Evolutionary conservation across 768 basidiomycete genomes (phyloP), one percentile per base, ranked within the genome.

Genomic region (Glaciozyma martinii): DNA sequence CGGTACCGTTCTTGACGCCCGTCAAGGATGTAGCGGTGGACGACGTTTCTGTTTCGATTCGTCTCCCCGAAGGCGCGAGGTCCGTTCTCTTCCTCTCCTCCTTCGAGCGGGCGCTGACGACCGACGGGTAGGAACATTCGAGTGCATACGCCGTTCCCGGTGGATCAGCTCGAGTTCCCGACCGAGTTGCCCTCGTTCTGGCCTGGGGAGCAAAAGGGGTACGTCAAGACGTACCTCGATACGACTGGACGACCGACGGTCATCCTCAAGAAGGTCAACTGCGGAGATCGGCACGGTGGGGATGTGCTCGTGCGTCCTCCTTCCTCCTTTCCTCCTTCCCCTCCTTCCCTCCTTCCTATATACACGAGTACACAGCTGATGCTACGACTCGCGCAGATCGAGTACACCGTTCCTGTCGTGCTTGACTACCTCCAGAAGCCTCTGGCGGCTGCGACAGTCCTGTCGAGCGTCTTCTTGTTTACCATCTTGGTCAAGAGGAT

Each of bases 191-290:
- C 37, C 15, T 19, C 54, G 21, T 53, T 13, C 27, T 15, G 13
- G n/a, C 50, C 32, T 0, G 21, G 33, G 1, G 6, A 23, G 15
- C 18, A 42, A 15, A 33, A 46, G 23, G 60, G 83, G 82, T n/a
- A 87, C 80, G 23, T 87, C 81, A 66, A 70, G 66, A 89, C 89
- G 7, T 98, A 94, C 78, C 84, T 99, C 33, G 95, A 99, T 76
- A 90, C 92, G 44, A 81, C 80, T 49, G 95, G 95, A 37, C 86
- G 93, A 32, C 92, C 92, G 13, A 81, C 82, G 9, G 78, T 97
- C 63, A 83, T 82, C 8, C 80, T 98, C 70, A 76, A 80, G 61
- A 94, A 91, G 78, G 78, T 82, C 60, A 78, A 86, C 62, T 79
- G 90, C 66, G 91, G 90, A 0, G 83, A 88, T 73, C 85, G 82